These are phyloP conservation scores for Xylaria sp. DNA, from an alignment of 495 filamentous ascomycete species.

Conservation along the genomic window DNA sequence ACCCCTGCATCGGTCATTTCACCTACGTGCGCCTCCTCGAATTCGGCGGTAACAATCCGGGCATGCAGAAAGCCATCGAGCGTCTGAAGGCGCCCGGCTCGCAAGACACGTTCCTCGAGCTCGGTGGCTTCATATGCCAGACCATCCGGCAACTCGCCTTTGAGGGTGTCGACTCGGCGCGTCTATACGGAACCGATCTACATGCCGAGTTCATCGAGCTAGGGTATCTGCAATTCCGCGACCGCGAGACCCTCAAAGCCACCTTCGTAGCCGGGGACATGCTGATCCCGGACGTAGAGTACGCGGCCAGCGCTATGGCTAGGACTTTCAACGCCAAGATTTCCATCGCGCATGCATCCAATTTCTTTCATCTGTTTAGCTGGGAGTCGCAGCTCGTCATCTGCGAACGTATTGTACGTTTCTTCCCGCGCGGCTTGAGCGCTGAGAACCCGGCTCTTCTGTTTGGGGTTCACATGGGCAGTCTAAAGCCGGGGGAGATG, in stretches of 20 bases:
- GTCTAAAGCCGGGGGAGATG: conserved; percentile 42
- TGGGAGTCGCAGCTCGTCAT: conserved; percentile 59
- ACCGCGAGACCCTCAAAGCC: conserved; percentile 28
- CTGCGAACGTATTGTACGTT: conserved; percentile 51
- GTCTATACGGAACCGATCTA: conserved; percentile 48
- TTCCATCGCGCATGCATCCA: conserved; percentile 61
- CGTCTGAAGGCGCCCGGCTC: conserved; percentile 37
- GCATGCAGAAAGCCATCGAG: conserved; percentile 39
- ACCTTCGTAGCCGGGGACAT: conserved; percentile 34
- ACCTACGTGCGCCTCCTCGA: conserved; percentile 48
- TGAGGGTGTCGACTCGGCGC: conserved; percentile 49
- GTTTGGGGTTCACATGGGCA: conserved; percentile 56
- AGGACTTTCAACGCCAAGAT: conserved; percentile 50
- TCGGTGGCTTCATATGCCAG: conserved; percentile 60
- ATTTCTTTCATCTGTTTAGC: conserved; percentile 68
- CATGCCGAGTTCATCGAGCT: conserved; percentile 48
- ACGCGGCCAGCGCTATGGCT: conserved; percentile 15
- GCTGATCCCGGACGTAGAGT: conserved; percentile 24
- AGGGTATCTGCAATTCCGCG: conserved; percentile 42
- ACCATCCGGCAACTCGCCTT: conserved; percentile 51
- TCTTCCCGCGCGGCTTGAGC: conserved; percentile 45
- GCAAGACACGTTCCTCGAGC: conserved; percentile 50
- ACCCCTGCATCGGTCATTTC: conserved; percentile 52
- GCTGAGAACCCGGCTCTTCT: conserved; percentile 52
- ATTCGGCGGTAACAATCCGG: conserved; percentile 31